Base-by-base conservation (phyloP, 495 filamentous ascomycete species). In the Hypoxylon perforatum region DNA sequence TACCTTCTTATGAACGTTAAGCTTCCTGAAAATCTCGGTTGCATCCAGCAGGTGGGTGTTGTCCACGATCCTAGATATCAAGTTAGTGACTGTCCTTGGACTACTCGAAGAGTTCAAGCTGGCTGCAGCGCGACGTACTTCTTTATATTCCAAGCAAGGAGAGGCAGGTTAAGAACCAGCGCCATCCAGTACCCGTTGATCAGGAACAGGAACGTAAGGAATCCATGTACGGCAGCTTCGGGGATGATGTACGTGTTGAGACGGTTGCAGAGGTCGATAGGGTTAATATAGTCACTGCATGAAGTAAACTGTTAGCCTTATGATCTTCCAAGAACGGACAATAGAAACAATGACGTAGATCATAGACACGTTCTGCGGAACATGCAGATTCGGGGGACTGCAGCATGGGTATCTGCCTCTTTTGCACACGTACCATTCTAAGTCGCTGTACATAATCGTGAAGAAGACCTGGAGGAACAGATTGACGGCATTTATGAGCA, bases 401-500 rank as follows among this genome's bases (percentile, higher is more conserved):
- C 17, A 21, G 11, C 44, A 45, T 23, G 9, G n/a, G n/a, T n/a
- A n/a, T 21, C n/a, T 55, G 30, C 12, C 9, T 51, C 25, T 48
- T 23, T n/a, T n/a, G n/a, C n/a, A n/a, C n/a, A 82, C 91, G 69
- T 83, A 97, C 93, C 94, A 97, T 88, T 97, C 94, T 65, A 97
- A 80, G 86, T 97, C 94, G 79, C 92, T 96, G 81, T 97, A 99
- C 96, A 99, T 99, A 70, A 99, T 99, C 39, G 96, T 99, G 85
- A 99, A 99, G 85, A 99, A 99, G 58, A 99, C 96, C 81, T 99
- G 96, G 50, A 99, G 87, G 80, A 99, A 99, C 69, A 99, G 87
- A 86, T 99, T 99, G 88, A 98, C 95, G 82, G 96, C 96, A 85
- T 99, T 99, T 83, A 99, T 95, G 76, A 99, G 87, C 80, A 99